Percentiles rank a stretch among this genome's conserved stretches.
Conservation (phyloP, 2,329 filamentous ascomycete genomes). For the Fusarium euwallaceae region DNA sequence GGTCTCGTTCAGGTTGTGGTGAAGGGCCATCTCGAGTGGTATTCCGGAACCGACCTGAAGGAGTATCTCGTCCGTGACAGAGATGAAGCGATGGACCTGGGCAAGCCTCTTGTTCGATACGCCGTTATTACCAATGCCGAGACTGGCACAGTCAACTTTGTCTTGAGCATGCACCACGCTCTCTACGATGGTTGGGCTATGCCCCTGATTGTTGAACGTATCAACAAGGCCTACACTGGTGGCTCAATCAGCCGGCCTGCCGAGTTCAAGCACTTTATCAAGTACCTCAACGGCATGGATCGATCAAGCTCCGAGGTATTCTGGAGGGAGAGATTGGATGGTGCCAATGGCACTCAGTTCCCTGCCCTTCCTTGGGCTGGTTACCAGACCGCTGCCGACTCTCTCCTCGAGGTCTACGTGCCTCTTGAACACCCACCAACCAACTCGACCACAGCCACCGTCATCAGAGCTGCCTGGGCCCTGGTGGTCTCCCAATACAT, state of each 20-base stretch:
- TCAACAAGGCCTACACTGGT: slow-evolving; percentile 60
- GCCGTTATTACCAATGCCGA: slow-evolving; percentile 54
- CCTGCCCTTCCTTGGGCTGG: slow-evolving; percentile 57
- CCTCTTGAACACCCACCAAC: slow-evolving; percentile 50
- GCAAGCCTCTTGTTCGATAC: slow-evolving; percentile 61
- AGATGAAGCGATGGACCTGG: slow-evolving; percentile 58
- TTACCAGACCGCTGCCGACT: slow-evolving; percentile 52
- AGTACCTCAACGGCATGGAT: slow-evolving; percentile 58
- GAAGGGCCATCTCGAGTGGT: slow-evolving; percentile 54
- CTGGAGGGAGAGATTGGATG: slow-evolving; percentile 61
- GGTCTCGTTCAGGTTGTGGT: slow-evolving; percentile 64
- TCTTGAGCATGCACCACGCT: slow-evolving; percentile 69
- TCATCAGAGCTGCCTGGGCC: slow-evolving; percentile 72
- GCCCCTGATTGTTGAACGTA: slow-evolving; percentile 62
- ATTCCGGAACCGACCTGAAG: slow-evolving; percentile 51
- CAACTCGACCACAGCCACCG: slow-evolving; percentile 65
- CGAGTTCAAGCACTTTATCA: slow-evolving; percentile 64
- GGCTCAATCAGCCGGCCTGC: slow-evolving; percentile 50
- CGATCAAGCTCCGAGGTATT: slow-evolving; percentile 57
- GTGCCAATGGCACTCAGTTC: slow-evolving; percentile 62
- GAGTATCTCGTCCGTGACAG: slow-evolving; percentile 58
- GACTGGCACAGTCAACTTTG: slow-evolving; percentile 56
- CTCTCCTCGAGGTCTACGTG: slow-evolving; percentile 66
- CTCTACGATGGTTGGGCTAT: slow-evolving; percentile 69
- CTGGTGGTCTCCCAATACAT: slow-evolving; percentile 67